Percentiles rank a stretch among this genome's conserved stretches.
Evolutionary conservation across 306 rosid species (phyloP).

Genomic region (Geum urbanum): DNA sequence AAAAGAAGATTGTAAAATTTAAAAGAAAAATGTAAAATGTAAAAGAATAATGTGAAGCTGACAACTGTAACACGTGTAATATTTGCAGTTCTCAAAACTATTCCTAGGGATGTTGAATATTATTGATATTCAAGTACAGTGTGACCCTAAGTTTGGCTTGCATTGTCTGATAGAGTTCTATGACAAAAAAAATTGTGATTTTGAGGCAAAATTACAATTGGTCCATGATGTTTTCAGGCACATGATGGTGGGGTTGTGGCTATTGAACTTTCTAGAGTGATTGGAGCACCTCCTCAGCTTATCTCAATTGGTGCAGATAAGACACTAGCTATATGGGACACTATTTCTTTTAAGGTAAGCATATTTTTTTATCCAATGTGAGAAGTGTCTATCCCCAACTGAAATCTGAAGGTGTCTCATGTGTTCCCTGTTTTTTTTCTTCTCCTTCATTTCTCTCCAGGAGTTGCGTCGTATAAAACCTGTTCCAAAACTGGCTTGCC

Average conservation of each 20-base stretch:
- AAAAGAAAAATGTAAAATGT: too few species aligned
- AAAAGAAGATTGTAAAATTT: neutral
- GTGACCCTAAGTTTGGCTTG: neutral
- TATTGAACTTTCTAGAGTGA: slow-evolving; percentile 93
- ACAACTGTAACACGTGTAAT: neutral
- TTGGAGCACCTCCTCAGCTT: slow-evolving; percentile 95
- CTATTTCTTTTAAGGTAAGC: slow-evolving; percentile 80
- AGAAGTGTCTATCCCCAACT: slow-evolving; percentile 18
- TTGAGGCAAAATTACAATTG: neutral
- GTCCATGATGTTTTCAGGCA: slow-evolving; percentile 53
- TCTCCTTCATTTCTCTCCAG: slow-evolving; percentile 40
- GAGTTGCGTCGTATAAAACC: slow-evolving; percentile 96
- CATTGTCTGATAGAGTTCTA: slow-evolving; percentile 6
- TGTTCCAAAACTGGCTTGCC: slow-evolving; percentile 93
- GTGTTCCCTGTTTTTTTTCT: slow-evolving; percentile 3
- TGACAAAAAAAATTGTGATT: slow-evolving; percentile 18
- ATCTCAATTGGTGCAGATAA: slow-evolving; percentile 97
- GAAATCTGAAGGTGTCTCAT: slow-evolving; percentile 9
- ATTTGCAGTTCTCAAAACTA: neutral
- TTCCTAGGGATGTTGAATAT: slow-evolving; percentile 7
- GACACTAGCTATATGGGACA: slow-evolving; percentile 98
- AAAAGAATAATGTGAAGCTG: neutral
- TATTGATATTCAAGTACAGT: slow-evolving; percentile 12
- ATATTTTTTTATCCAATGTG: slow-evolving; percentile 13
- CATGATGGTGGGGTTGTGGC: slow-evolving; percentile 99